Evolutionary conservation across 2,329 filamentous ascomycete species (phyloP).

Genomic region (Neoscytalidium dimidiatum): DNA sequence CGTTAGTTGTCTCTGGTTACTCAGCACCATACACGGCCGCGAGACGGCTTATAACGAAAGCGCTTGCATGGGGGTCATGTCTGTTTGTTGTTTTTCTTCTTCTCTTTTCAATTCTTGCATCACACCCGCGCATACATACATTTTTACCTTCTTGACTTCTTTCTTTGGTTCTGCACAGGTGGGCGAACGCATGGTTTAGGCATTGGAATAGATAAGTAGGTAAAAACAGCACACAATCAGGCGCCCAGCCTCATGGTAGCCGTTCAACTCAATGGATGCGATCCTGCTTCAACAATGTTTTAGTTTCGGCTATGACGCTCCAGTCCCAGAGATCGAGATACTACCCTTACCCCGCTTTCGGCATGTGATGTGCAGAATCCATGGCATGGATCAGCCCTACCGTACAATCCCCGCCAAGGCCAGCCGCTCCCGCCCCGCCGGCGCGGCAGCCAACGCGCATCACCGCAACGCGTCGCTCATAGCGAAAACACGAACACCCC

Average conservation of each 20-base stretch:
- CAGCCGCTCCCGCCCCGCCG: constrained; percentile 12
- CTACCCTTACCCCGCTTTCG: constrained; percentile 9
- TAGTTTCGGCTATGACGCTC: constrained; percentile 6
- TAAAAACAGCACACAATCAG: neutral
- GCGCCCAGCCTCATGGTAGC: neutral
- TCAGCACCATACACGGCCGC: constrained; percentile 11
- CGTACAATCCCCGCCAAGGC: constrained; percentile 17
- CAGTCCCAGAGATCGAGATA: constrained; percentile 1
- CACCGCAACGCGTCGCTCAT: neutral
- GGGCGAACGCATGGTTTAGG: neutral
- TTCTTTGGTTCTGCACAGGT: neutral
- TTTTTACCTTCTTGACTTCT: constrained; percentile 2
- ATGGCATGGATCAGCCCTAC: constrained; percentile 15
- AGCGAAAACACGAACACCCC: neutral
- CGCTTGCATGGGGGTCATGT: constrained; percentile 18
- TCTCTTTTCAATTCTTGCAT: neutral
- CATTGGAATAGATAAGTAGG: constrained; percentile 10
- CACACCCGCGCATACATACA: constrained; percentile 11
- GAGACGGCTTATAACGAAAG: constrained; percentile 19
- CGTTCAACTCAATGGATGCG: neutral
- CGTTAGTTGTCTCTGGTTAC: constrained; percentile 10
- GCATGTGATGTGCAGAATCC: constrained; percentile 13
- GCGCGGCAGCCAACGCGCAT: constrained; percentile 13
- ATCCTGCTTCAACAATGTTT: constrained; percentile 2
- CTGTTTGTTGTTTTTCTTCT: constrained; percentile 4